Conservation (phyloP, 2,329 filamentous ascomycete genomes). For the Volutella citrinella region DNA sequence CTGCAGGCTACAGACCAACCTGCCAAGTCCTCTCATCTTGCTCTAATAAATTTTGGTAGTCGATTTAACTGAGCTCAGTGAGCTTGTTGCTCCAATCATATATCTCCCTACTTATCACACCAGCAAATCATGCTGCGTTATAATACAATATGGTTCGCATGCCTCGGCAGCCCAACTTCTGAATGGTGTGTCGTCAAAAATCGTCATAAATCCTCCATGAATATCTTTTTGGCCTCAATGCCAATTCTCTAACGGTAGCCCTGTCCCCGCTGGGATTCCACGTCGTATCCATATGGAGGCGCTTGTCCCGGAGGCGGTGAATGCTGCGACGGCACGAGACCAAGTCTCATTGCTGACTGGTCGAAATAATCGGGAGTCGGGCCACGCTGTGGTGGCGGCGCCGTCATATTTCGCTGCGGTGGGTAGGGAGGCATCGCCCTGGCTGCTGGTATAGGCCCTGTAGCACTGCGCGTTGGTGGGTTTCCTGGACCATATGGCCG, state of each 20-base stretch:
- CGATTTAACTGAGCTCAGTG: too few species aligned
- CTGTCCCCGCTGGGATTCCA: conserved; percentile 31
- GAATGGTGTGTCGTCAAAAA: conserved; percentile 5
- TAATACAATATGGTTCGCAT: too few species aligned
- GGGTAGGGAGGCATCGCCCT: conserved; percentile 34
- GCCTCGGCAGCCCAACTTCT: conserved; percentile 6
- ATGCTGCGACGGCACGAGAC: too few species aligned
- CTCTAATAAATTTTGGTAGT: too few species aligned
- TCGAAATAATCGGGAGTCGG: conserved; percentile 25
- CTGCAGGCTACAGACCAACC: too few species aligned
- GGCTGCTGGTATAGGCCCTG: conserved; percentile 33
- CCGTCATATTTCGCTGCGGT: conserved; percentile 46
- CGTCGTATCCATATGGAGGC: conserved; percentile 34
- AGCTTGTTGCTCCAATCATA: too few species aligned
- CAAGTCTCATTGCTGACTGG: conserved; percentile 26
- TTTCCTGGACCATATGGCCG: conserved; percentile 21
- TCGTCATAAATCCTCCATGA: conserved; percentile 13
- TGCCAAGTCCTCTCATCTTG: too few species aligned
- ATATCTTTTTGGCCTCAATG: too few species aligned
- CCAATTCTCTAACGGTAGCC: too few species aligned
- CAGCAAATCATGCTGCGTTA: too few species aligned
- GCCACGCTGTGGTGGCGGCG: conserved; percentile 33
- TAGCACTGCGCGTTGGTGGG: conserved; percentile 36
- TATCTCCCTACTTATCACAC: too few species aligned
- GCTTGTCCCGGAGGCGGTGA: conserved; percentile 21